Base-by-base conservation (phyloP, 768 basidiomycete genomes). In the Lactifluus hygrophoroides region DNA sequence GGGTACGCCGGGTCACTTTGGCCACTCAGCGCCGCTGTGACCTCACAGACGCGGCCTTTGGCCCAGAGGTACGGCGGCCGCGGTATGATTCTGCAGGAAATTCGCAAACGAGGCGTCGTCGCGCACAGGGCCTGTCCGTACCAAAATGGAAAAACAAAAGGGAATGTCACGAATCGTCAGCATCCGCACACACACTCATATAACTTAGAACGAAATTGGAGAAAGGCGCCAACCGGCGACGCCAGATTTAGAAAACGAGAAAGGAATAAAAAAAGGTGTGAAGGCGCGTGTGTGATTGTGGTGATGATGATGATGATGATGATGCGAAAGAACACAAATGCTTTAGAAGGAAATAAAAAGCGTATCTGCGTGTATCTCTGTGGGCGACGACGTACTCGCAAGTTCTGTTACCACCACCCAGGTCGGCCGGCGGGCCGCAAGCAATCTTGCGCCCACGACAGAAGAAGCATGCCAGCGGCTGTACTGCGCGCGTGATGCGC, bases 391-490 rank as follows among this genome's bases (percentile, higher is more conserved):
- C 59, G 35, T 51, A 60, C 59, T 60, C 59, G 59, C 59, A 60
- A 5, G 59, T 51, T 40, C 49, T 54, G 45, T 56, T 54, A 13
- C 59, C 59, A 13, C 37, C 34, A 17, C 25, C 21, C 35, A 30
- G 28, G 14, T 37, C 35, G 2, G 57, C 50, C 4, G 57, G 49
- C 6, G 60, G 60, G 2, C 56, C 60, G 25, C 60, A 61, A 1
- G 56, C 57, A 5, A 61, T 61, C 32, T 61, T 61, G 16, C 60
- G 57, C n/a, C 60, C 49, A 11, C 60, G 60, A 48, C 60, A 61
- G 38, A 61, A 61, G 56, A 10, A 61, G 27, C 60, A 61, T 1
- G 60, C 60, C 27, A 61, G 50, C 30, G 56, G 60, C 32, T 61
- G 60, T 16, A 61, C 56, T 21, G 51, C 30, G 19, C 57, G 56